Evolutionary conservation across 2,329 filamentous ascomycete species (phyloP), one percentile per base, ranked within the genome.

Genomic region (Fusarium bactridioides): DNA sequence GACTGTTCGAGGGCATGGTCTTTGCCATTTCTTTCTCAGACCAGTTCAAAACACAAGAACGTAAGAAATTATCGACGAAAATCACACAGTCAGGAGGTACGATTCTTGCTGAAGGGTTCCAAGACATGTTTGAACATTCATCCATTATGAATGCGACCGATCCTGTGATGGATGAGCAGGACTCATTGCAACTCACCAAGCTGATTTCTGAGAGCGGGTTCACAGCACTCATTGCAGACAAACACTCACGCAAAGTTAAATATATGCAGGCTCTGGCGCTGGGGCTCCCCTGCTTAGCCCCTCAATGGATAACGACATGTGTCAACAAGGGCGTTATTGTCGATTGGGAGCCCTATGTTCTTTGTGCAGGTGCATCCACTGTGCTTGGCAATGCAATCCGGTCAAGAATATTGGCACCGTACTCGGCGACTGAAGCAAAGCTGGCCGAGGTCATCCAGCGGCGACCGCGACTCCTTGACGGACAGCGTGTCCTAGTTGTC

Each of bases 191-290:
- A 3, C 85, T 97, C 2, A 89, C 84, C 4, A 73, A 84, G 16
- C 80, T 84, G 27, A 87, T 88, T 27, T 77, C 83, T 40, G 82
- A 86, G 4, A 84, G 91, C 3, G 92, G 93, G 1, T 98, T 99
- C 78, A 90, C 93, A 0, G 95, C 94, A 8, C 84, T 98, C 19
- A 93, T 99, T 67, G 92, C 95, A 0, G 94, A 98, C 77, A 89
- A 90, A 9, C 93, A 97, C 79, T 96, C 93, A 11, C 90, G 95
- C 51, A 94, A 94, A 70, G 89, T 91, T 55, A 99, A 98, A 79
- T 98, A 96, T 80, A 93, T 98, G 86, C 95, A 98, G 82, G 96
- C 96, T 0, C 88, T 99, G 5, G 95, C 96, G 0, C 88, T 99
- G 2, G 94, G 94, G 2, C 83, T 99, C 1, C 96, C 96, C 0